Evolutionary conservation across 139 green algal genomes (phyloP), one percentile per base, ranked within the genome.

Genomic region (Micromonas pusilla): DNA sequence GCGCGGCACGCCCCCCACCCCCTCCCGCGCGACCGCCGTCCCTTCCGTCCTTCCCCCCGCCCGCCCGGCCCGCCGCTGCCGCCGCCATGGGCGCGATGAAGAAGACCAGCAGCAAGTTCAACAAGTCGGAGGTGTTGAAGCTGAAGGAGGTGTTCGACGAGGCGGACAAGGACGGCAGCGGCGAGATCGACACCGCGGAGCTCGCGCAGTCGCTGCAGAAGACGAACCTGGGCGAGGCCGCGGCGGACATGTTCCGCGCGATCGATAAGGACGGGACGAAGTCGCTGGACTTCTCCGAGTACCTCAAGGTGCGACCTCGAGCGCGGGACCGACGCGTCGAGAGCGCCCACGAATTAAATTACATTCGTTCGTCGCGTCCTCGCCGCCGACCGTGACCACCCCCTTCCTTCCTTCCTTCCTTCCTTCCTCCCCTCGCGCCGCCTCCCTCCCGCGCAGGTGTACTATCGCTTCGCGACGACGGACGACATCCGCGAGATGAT

Each of bases 251-350:
- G 66, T 73, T 73, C 66, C 60, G 70, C 32, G 52, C 39, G 52
- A 30, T 77, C 20, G 71, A 77, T 33, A 77, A 77, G 28, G 71
- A 77, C 52, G 25, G 30, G 39, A 38, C 6, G 5, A 33, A 33
- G 39, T 19, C 6, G 13, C 26, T 77, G 32, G 60, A 6, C 25
- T 77, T 77, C 45, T 9, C 26, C 38, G 71, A 77, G 71, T 77
- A 77, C 37, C 71, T 77, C n/a, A 31, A 77, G 71, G 39, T 77
- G 71, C 66, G 21, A 31, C 63, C 13, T 20, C n/a, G 63, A 70
- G 63, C 25, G 25, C 63, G n/a, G 26, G 63, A 70, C 63, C 20
- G 26, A 33, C 20, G 23, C 23, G n/a, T 70, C 63, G 63, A 33
- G 63, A 23, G 21, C 20, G 20, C 26, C 21, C 63, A 19, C 63